Evolutionary conservation across 306 rosid genomes (phyloP).

Genomic region (Rosa chinensis): DNA sequence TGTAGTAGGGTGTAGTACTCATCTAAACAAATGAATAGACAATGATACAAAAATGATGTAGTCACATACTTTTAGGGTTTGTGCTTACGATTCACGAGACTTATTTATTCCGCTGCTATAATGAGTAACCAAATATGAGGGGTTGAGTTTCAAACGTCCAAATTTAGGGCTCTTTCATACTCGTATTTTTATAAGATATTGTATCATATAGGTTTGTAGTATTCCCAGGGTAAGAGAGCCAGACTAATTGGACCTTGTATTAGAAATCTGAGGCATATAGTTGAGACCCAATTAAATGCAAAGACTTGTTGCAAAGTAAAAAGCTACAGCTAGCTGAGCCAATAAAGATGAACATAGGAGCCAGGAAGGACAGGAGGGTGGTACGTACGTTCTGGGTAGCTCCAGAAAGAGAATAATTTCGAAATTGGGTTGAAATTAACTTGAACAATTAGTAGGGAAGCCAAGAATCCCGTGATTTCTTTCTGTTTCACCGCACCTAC

Average conservation of each 20-base stretch:
- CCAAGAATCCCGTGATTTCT: conserved; percentile 26
- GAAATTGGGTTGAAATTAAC: not conserved
- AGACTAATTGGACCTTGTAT: not conserved
- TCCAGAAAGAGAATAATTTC: conserved; percentile 16
- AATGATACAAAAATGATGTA: not conserved
- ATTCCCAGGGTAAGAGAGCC: not conserved
- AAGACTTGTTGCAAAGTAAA: not conserved
- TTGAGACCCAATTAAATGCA: not conserved
- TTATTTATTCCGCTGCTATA: not conserved
- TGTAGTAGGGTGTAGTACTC: not conserved
- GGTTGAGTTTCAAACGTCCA: not conserved
- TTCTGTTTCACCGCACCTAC: conserved; percentile 28
- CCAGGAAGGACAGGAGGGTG: not conserved
- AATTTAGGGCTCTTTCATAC: not conserved
- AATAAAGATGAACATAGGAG: not conserved
- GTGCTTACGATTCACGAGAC: not conserved
- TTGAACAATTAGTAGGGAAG: not conserved
- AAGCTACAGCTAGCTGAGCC: not conserved
- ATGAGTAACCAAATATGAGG: not conserved
- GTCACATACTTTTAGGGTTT: not conserved
- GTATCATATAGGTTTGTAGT: not conserved
- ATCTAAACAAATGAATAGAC: not conserved
- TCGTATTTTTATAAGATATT: not conserved
- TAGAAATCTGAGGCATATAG: not conserved
- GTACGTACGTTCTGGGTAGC: conserved; percentile 1